These are phyloP conservation scores for Panicum hallii DNA, from an alignment of 202 grass and related monocot genomes.

Conservation along the genomic window DNA sequence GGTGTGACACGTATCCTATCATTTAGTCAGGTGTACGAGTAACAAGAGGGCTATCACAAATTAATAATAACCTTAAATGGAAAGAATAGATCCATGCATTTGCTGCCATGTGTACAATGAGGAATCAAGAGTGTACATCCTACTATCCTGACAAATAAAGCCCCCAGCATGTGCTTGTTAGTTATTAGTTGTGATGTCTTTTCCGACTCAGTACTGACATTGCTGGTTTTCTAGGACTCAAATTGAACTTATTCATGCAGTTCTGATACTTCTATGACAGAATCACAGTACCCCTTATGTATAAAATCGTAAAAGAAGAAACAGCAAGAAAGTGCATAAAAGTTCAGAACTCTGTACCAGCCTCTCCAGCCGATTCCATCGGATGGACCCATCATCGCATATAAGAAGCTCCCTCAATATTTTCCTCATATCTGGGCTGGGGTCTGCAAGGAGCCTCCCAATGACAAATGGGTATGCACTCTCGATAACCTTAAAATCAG, in stretches of 20 bases:
- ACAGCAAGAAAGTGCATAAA: conserved; percentile 10
- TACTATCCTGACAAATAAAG: not conserved
- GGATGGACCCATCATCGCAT: conserved; percentile 82
- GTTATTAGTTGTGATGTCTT: not conserved
- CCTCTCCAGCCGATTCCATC: conserved; percentile 90
- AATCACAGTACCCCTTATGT: not conserved
- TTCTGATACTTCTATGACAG: not conserved
- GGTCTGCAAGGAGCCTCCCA: conserved; percentile 90
- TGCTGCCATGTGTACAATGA: not conserved
- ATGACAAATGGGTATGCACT: conserved; percentile 96
- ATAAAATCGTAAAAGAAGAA: not conserved
- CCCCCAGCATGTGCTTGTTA: not conserved
- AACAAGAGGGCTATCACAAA: not conserved
- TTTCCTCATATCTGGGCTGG: conserved; percentile 93
- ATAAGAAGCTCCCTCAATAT: conserved; percentile 87
- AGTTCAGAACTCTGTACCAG: conserved; percentile 56
- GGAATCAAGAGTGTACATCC: not conserved
- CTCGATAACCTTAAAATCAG: conserved; percentile 92
- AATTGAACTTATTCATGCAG: not conserved
- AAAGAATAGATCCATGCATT: conserved; percentile 25
- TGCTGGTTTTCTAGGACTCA: not conserved
- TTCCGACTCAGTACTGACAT: not conserved
- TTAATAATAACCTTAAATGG: not conserved
- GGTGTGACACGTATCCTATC: not conserved
- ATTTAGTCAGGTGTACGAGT: not conserved